Evolutionary conservation across 345 rosid genomes (phyloP).

Genomic region (Luvunga scandens): DNA sequence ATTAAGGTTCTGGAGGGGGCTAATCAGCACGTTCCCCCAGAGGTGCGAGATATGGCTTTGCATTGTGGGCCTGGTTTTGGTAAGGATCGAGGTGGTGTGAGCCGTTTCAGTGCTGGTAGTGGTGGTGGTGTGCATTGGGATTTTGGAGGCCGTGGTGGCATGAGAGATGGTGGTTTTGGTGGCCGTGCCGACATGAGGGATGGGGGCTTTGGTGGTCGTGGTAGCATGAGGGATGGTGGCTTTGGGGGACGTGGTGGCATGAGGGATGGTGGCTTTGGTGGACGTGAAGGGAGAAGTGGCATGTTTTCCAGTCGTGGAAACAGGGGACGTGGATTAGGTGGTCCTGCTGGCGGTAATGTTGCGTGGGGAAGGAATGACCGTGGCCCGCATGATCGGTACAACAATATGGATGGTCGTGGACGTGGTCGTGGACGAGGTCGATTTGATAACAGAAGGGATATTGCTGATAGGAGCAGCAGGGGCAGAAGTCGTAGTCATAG

Average conservation of each 20-base stretch:
- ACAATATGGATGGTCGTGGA: conserved; percentile 61
- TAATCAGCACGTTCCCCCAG: conserved; percentile 85
- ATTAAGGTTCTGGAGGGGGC: conserved; percentile 90
- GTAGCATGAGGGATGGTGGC: conserved; percentile 27
- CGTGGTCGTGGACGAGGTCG: conserved; percentile 72
- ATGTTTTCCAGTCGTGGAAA: conserved; percentile 59
- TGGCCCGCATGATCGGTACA: conserved; percentile 56
- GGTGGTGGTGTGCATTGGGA: conserved; percentile 73
- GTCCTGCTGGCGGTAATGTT: conserved; percentile 41
- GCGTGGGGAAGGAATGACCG: conserved; percentile 56
- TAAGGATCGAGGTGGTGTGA: conserved; percentile 70
- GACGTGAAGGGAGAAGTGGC: conserved; percentile 49
- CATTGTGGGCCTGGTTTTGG: conserved; percentile 65
- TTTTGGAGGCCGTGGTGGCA: conserved; percentile 48
- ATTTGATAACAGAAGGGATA: conserved; percentile 71
- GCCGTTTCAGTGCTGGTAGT: conserved; percentile 60
- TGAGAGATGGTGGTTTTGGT: conserved; percentile 35
- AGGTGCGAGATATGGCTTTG: conserved; percentile 79
- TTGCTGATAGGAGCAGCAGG: conserved; percentile 38
- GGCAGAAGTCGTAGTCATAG: conserved; percentile 78
- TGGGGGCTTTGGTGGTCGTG: conserved; percentile 46
- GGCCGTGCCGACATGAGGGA: conserved; percentile 47
- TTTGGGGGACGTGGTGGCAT: conserved; percentile 43
- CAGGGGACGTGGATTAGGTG: conserved; percentile 67
- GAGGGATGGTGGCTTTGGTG: conserved; percentile 46